Percentiles rank a stretch among this genome's conserved stretches.
These are phyloP conservation scores for Suillus subalutaceus DNA, from an alignment of 768 basidiomycete species.

Conservation along the genomic window DNA sequence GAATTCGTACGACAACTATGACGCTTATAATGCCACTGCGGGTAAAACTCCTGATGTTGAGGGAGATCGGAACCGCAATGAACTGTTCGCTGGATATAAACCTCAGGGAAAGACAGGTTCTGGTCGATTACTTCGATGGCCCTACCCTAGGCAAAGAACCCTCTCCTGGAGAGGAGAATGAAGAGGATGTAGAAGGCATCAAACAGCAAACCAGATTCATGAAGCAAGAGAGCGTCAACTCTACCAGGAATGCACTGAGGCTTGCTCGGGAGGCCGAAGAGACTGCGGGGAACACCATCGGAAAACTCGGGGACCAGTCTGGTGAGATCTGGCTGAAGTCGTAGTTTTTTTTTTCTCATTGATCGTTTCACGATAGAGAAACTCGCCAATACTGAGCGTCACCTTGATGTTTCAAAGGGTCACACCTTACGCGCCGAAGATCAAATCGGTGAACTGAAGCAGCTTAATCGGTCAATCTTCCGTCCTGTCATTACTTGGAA, in stretches of 20 bases:
- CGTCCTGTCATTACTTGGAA: slow-evolving; percentile 90
- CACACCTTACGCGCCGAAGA: slow-evolving; percentile 89
- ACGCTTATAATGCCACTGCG: slow-evolving; percentile 15
- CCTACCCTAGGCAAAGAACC: slow-evolving; percentile 49
- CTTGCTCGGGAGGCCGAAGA: slow-evolving; percentile 97
- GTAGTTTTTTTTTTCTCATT: neutral
- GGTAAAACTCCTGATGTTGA: slow-evolving; percentile 33
- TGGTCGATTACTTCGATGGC: slow-evolving; percentile 72
- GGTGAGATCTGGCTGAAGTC: slow-evolving; percentile 51
- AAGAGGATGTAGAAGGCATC: slow-evolving; percentile 92
- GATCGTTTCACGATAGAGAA: slow-evolving; percentile 52
- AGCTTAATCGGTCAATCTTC: slow-evolving; percentile 95
- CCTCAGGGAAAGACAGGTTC: slow-evolving; percentile 54
- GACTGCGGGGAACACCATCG: slow-evolving; percentile 84
- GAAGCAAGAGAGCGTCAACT: slow-evolving; percentile 91
- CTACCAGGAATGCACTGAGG: slow-evolving; percentile 89
- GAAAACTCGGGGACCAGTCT: slow-evolving; percentile 88
- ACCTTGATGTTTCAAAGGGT: slow-evolving; percentile 90
- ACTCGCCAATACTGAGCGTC: slow-evolving; percentile 92
- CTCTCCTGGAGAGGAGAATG: slow-evolving; percentile 69
- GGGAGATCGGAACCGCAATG: slow-evolving; percentile 66
- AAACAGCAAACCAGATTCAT: slow-evolving; percentile 86
- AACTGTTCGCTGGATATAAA: slow-evolving; percentile 77
- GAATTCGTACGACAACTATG: slow-evolving; percentile 27
- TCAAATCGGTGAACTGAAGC: slow-evolving; percentile 89